Conservation (phyloP, 345 rosid species). For the Lumnitzera racemosa region DNA sequence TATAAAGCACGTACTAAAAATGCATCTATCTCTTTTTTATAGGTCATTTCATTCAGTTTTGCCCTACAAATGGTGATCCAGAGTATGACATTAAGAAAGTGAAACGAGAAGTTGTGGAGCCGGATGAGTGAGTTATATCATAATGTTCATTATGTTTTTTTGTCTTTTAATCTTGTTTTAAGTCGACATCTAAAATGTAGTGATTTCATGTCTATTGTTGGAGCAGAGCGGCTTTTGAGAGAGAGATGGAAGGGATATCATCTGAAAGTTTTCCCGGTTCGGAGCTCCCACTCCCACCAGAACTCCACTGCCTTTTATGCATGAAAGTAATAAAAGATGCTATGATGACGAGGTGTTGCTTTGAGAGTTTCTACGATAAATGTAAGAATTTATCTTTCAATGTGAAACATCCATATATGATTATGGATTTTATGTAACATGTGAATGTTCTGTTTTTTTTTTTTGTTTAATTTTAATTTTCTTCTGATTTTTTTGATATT, state of each 20-base stretch:
- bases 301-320: constrained; percentile 92
- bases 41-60: constrained; percentile 99
- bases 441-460: not conserved
- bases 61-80: constrained; percentile 98
- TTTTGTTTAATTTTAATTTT: too few species aligned
- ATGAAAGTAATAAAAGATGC: constrained; percentile 93
- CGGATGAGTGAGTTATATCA: constrained; percentile 64
- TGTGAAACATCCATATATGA: not conserved
- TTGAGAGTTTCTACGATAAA: constrained; percentile 72
- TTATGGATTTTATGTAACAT: not conserved
- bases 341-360: constrained; percentile 86
- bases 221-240: constrained; percentile 95
- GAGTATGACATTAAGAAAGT: constrained; percentile 78
- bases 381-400: constrained; percentile 23
- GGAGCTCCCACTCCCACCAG: constrained; percentile 96
- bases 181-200: constrained; percentile 1
- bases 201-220: constrained; percentile 3
- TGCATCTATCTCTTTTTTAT: constrained; percentile 8
- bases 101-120: constrained; percentile 84
- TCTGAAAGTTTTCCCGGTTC: constrained; percentile 68
- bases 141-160: too few species aligned
- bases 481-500: too few species aligned
- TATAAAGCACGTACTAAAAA: too few species aligned
- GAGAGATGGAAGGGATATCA: constrained; percentile 86
- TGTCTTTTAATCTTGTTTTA: not conserved